Evolutionary conservation across 1,139 yeast genomes (phyloP), one percentile per base, ranked within the genome.

Genomic region (Meyerozyma smithsonii): DNA sequence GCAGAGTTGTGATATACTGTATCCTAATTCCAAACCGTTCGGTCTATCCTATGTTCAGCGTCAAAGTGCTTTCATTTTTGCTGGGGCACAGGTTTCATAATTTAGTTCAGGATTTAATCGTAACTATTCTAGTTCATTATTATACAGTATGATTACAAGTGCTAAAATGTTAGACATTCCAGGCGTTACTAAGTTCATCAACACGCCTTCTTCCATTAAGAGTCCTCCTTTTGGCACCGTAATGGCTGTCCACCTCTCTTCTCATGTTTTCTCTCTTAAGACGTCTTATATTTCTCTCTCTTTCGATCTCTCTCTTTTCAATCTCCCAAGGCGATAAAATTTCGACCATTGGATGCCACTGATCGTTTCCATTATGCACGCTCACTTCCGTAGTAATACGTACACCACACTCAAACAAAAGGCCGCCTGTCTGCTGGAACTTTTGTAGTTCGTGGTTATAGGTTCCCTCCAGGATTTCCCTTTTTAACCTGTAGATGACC

Each of bases 301-400:
- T 81, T 62, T 94, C 98, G 49, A 90, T 88, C 57, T 92, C 97
- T 47, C 97, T 77, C 63, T 86, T 84, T 56, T 90, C 97, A 43
- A 92, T 88, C 62, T 92, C 98, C 74, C 92, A 90, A 37, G 88
- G 92, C 1, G 95, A 81, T 45, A 92, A 71, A 7, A 79, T 77
- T 60, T 90, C 97, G 3, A 92, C 84, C 28, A 81, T 74, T 10
- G 99, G 98, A 39, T 85, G 84, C 95, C 97, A 92, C 28, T 79
- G 84, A 38, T 82, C 88, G 35, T 68, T 71, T 1, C 76, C 76
- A 47, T 68, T 70, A 44, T 62, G 71, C 8, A 65, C 55, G 49
- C 76, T 70, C 25, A 64, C 61, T 49, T 71, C 77, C 1, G 75
- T 71, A 4, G 69, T 60, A 15, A 71, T 70, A 41, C 77, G 55